phyloP scores from a whole-genome alignment of 2,329 filamentous ascomycete genomes.

The Penicillium occitanis region DNA sequence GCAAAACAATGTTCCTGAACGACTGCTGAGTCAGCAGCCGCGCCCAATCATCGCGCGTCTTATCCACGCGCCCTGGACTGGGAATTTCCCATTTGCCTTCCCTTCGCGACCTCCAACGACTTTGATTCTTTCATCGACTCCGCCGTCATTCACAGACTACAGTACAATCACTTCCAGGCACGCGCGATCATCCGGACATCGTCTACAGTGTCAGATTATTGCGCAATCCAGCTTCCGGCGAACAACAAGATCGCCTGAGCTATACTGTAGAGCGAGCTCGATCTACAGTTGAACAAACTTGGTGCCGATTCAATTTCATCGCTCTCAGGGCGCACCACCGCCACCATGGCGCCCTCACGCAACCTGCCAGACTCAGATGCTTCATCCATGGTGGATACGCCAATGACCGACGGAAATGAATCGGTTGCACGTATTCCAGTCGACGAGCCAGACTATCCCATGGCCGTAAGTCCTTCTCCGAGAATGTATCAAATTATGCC shows the following conservation, averaged over 20 bases:
- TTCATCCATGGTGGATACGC: slow-evolving; percentile 47
- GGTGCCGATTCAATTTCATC: neutral
- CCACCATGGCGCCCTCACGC: slow-evolving; percentile 44
- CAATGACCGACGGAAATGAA: slow-evolving; percentile 48
- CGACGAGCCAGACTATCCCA: slow-evolving; percentile 39
- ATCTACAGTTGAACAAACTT: slow-evolving; percentile 19
- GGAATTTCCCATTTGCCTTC: slow-evolving; percentile 33
- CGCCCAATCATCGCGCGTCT: slow-evolving; percentile 40
- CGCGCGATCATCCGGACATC: neutral
- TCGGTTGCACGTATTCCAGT: slow-evolving; percentile 38
- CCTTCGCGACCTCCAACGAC: slow-evolving; percentile 17
- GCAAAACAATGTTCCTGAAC: slow-evolving; percentile 16
- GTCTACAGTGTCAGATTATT: neutral
- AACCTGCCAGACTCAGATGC: slow-evolving; percentile 39
- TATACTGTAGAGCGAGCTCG: neutral
- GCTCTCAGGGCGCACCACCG: slow-evolving; percentile 12
- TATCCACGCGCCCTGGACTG: slow-evolving; percentile 26
- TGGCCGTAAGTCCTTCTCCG: slow-evolving; percentile 37
- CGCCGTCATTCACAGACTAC: slow-evolving; percentile 4
- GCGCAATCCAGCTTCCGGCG: neutral
- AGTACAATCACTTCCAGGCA: neutral
- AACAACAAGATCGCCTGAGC: neutral
- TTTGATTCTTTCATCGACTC: slow-evolving; percentile 4
- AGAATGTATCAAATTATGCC: neutral
- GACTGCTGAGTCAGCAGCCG: slow-evolving; percentile 30